Evolutionary conservation across 495 filamentous ascomycete genomes (phyloP).

Genomic region (Bombardia bombarda): DNA sequence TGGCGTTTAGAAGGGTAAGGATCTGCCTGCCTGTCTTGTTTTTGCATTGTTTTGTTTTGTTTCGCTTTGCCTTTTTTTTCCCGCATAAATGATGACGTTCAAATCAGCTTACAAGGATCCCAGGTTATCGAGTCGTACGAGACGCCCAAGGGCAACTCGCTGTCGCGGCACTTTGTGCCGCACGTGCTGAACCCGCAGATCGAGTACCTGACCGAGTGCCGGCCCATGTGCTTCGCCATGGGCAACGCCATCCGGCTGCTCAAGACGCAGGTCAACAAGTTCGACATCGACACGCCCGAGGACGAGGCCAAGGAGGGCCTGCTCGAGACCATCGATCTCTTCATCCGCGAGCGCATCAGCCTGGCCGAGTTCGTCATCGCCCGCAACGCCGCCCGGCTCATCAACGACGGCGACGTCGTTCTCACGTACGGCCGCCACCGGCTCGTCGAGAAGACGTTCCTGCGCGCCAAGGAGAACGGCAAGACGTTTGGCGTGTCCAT

Average conservation of each 20-base stretch:
- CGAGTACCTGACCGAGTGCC: slow-evolving; percentile 83
- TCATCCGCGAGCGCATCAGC: slow-evolving; percentile 84
- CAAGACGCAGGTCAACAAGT: slow-evolving; percentile 77
- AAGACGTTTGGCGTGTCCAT: slow-evolving; percentile 77
- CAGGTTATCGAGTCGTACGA: slow-evolving; percentile 88
- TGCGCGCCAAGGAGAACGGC: slow-evolving; percentile 50
- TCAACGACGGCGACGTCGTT: slow-evolving; percentile 71
- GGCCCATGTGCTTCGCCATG: slow-evolving; percentile 87
- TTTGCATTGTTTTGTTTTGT: background rate
- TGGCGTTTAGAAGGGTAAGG: slow-evolving; percentile 79
- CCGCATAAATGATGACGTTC: background rate
- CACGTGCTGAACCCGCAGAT: slow-evolving; percentile 91
- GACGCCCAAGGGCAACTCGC: slow-evolving; percentile 72
- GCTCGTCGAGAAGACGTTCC: slow-evolving; percentile 70
- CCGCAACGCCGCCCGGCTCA: slow-evolving; percentile 56
- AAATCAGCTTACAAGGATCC: slow-evolving; percentile 7
- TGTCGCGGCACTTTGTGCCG: slow-evolving; percentile 85
- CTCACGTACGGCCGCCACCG: slow-evolving; percentile 86
- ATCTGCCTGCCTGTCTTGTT: background rate
- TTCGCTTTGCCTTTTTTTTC: background rate
- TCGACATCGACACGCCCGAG: slow-evolving; percentile 77
- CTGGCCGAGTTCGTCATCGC: slow-evolving; percentile 81
- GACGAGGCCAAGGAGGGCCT: slow-evolving; percentile 66
- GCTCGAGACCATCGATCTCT: slow-evolving; percentile 73
- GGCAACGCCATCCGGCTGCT: slow-evolving; percentile 93